These are phyloP conservation scores for Neurospora pannonica DNA, from an alignment of 495 filamentous ascomycete genomes.

Conservation along the genomic window DNA sequence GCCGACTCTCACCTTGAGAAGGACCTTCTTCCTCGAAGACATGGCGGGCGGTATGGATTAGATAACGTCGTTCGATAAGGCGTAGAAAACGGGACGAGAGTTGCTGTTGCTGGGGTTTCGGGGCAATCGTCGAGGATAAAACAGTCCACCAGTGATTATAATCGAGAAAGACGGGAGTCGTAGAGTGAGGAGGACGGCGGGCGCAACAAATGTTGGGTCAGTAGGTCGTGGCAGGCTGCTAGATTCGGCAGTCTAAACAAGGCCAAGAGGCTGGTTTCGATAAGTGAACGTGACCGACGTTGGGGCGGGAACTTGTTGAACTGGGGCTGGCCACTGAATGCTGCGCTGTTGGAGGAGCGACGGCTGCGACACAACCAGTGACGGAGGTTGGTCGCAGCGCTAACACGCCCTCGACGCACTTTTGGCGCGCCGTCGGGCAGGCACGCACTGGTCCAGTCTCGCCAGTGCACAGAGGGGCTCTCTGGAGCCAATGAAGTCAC, in stretches of 20 bases:
- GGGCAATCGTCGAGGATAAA: not conserved
- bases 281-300: not conserved
- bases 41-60: slow-evolving; percentile 37
- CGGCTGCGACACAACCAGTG: slow-evolving; percentile 7
- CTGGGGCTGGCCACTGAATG: slow-evolving; percentile 6
- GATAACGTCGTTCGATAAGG: slow-evolving; percentile 5
- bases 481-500: not conserved
- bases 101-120: not conserved
- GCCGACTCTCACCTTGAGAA: slow-evolving; percentile 67
- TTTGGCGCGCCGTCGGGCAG: slow-evolving; percentile 4
- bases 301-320: slow-evolving; percentile 7
- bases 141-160: not conserved
- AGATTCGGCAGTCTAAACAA: slow-evolving; percentile 1
- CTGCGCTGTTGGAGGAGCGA: slow-evolving; percentile 18
- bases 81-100: not conserved
- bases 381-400: not conserved
- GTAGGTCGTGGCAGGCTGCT: not conserved
- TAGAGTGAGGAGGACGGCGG: not conserved
- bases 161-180: not conserved
- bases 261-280: slow-evolving; percentile 1
- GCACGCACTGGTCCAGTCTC: slow-evolving; percentile 11
- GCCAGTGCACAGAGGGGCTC: not conserved
- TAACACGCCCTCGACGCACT: not conserved
- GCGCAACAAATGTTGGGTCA: slow-evolving; percentile 2
- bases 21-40: slow-evolving; percentile 93